These are phyloP conservation scores for Echeveria elegans DNA, from an alignment of 164 flowering plant genomes.

Conservation along the genomic window DNA sequence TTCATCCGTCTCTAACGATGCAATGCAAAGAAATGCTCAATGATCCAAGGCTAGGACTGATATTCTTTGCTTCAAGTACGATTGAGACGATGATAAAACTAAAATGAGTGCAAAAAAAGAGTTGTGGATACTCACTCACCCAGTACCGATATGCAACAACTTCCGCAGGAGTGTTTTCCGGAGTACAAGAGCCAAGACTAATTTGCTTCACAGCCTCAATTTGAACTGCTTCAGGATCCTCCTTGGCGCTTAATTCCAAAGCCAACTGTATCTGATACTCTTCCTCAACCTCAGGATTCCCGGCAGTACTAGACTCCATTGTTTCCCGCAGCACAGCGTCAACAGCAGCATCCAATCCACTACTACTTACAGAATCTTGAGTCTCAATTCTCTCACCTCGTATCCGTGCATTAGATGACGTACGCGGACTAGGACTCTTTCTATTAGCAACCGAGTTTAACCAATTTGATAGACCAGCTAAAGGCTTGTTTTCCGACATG, in stretches of 20 bases:
- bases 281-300: slow-evolving; percentile 81
- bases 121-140: slow-evolving; percentile 39
- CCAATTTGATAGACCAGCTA: slow-evolving; percentile 65
- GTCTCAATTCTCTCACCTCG: slow-evolving; percentile 35
- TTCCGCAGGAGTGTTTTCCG: slow-evolving; percentile 77
- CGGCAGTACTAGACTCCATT: slow-evolving; percentile 38
- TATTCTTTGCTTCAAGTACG: neutral
- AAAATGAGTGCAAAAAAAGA: neutral
- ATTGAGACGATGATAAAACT: neutral
- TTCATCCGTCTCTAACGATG: no score
- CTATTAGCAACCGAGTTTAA: slow-evolving; percentile 56
- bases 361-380: slow-evolving; percentile 28
- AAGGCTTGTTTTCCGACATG: slow-evolving; percentile 45
- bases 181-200: slow-evolving; percentile 74
- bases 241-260: slow-evolving; percentile 87
- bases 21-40: neutral
- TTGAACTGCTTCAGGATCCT: slow-evolving; percentile 94
- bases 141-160: slow-evolving; percentile 82
- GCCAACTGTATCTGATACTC: slow-evolving; percentile 94
- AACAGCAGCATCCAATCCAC: slow-evolving; percentile 31
- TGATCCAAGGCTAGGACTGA: neutral
- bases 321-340: slow-evolving; percentile 44
- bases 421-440: slow-evolving; percentile 46
- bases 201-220: slow-evolving; percentile 97
- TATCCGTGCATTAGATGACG: slow-evolving; percentile 36